Evolutionary conservation across 805 yeast genomes (phyloP).

Genomic region (Soucietia sequanensis): DNA sequence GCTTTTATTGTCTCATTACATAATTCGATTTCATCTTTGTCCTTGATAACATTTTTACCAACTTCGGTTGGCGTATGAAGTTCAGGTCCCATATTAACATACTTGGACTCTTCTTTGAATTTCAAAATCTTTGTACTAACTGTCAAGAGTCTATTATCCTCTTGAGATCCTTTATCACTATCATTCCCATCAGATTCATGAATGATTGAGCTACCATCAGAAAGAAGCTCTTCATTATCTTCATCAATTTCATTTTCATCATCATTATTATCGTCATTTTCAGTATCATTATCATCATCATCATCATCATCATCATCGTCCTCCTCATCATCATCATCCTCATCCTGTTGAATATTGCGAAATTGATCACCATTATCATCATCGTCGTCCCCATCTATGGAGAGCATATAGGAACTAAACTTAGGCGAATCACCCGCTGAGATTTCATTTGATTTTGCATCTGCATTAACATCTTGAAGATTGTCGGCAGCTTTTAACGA

Average conservation of each 20-base stretch:
- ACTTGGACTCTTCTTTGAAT: constrained; percentile 38
- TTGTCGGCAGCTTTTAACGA: constrained; percentile 14
- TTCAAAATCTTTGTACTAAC: constrained; percentile 23
- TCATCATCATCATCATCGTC: constrained; percentile 22
- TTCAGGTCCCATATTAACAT: constrained; percentile 60
- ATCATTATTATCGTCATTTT: constrained; percentile 28
- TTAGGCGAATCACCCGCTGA: constrained; percentile 19
- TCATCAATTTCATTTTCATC: constrained; percentile 22
- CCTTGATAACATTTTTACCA: constrained; percentile 41
- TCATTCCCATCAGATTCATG: constrained; percentile 1
- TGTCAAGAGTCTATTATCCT: constrained; percentile 1
- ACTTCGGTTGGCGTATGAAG: constrained; percentile 58
- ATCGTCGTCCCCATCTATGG: constrained; percentile 43
- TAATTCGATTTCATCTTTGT: constrained; percentile 45
- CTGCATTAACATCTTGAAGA: not conserved
- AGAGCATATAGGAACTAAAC: constrained; percentile 32
- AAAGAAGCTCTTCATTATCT: constrained; percentile 16
- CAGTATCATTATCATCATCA: constrained; percentile 19
- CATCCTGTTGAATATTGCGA: constrained; percentile 22
- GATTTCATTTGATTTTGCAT: constrained; percentile 3
- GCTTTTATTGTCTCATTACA: constrained; percentile 54
- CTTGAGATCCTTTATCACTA: not conserved
- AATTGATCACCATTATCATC: constrained; percentile 16
- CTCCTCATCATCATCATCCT: constrained; percentile 28
- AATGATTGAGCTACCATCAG: constrained; percentile 11